Base-by-base conservation (phyloP, 169 alveolate species). In the Toxoplasma gondii region DNA sequence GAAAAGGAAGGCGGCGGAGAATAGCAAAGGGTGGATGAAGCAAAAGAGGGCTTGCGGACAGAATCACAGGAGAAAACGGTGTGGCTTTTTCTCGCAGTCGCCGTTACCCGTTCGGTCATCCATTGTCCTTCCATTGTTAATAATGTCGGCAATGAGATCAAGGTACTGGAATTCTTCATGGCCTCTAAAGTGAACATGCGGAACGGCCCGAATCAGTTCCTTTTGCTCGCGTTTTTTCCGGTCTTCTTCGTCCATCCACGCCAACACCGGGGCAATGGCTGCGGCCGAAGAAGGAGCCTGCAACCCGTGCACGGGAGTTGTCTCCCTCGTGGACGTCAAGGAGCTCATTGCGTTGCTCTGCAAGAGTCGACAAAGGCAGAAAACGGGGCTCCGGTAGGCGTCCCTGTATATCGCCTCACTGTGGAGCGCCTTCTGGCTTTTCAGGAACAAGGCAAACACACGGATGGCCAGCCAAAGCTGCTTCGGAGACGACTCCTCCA, bases 51-150 rank as follows among this genome's bases (percentile, higher is more conserved):
- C 27, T 1, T 0, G 44, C 39, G 19, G 44, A n/a, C 45, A 74
- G 84, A 16, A 0, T 27, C 39, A n/a, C 27, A n/a, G 5, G 84
- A 24, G 31, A 24, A 69, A 36, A n/a, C 84, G 24, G 27, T 1
- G n/a, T 9, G 44, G 27, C n/a, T 22, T n/a, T 34, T 17, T 36
- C 39, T 27, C 84, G 84, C 22, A 31, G 34, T 64, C n/a, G 69
- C 88, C 78, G 19, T 80, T 74, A 39, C 98, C 99, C 29, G 99
- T 98, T 74, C 99, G 95, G 95, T 99, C 99, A 43, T 94, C 98
- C 91, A 98, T 98, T 12, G 94, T 94, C 70, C 81, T 95, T 2
- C 99, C 99, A 82, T 95, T 95, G 81, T 97, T 96, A n/a, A 99
- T 96, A 44, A 99, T 97, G 74, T 98, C 99, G 54, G 98, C 98